Evolutionary conservation across 2,329 filamentous ascomycete genomes (phyloP), one percentile per base, ranked within the genome.

Genomic region (Pezicula rhizophila): DNA sequence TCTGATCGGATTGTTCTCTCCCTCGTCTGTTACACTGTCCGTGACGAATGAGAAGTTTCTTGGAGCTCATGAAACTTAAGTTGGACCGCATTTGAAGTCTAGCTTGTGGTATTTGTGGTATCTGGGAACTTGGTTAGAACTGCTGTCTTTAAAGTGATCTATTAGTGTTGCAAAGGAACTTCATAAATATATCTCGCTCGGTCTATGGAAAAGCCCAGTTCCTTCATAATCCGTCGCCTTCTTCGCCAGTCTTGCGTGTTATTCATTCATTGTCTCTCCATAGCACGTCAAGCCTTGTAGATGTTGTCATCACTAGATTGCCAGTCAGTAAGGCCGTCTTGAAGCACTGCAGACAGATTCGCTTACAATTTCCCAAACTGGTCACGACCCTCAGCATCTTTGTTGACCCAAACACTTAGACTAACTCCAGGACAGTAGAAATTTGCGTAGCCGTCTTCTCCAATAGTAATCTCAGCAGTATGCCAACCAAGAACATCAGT

Each of bases 351-450:
- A 14, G 38, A 25, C 11, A 18, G 10, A 17, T 12, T 11, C 46
- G 57, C 59, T 60, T 50, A 62, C 59, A 73, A 71, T 20, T 65
- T 58, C 25, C 65, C 61, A 54, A 78, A 72, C 43, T 54, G 56
- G 17, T 72, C 68, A 56, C 75, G 71, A 0, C 76, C 78, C 38
- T 75, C 67, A 1, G 78, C 79, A 51, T 71, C 69, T 40, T 70
- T 70, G 52, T 77, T 75, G 0, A 83, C 80, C 76, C 79, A 87
- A 3, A 87, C 75, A 42, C 76, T 74, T 2, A 84, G 74, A 57
- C 78, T 80, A 34, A 73, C 69, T 5, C 70, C 70, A 10, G 66
- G 66, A 35, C 78, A 79, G 0, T 70, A 70, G 55, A 87, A 87
- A 12, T 68, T 50, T 0, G 77, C 84, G 58, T 71, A 83, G 0